Evolutionary conservation across 768 basidiomycete species (phyloP), one percentile per base, ranked within the genome.

Genomic region (Lactifluus pinguis): DNA sequence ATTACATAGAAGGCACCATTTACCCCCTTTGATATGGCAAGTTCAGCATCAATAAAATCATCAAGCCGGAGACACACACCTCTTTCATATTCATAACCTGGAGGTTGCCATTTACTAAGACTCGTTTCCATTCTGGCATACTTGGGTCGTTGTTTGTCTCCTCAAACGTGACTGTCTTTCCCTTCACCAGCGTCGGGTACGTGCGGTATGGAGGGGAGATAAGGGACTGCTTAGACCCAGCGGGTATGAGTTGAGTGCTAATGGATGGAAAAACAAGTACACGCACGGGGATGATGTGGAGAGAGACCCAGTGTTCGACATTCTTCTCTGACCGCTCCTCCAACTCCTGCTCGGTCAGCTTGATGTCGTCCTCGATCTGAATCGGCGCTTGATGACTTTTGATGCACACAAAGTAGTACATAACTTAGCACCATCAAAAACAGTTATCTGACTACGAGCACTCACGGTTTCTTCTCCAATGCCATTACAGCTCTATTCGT

Each of bases 401-500:
- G 19, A 48, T 8, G 36, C 41, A 11, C 34, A 21, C 21, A 15
- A 44, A 47, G 29, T 36, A 34, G 41, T 29, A 32, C 19, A 51
- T 10, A 49, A 30, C 19, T 61, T 25, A 47, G 49, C 10, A 21
- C 38, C 42, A 10, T 39, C 15, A 3, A 36, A 36, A 21, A 9
- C 25, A 29, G 10, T 14, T 3, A 19, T 15, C 9, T 3, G 10
- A 19, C 3, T 17, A 6, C 25, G 34, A 34, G 34, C 6, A 77
- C 88, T 74, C 73, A 94, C 89, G 92, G 92, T 73, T 94, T 93
- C 68, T 83, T 75, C 3, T 83, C 71, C 55, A 93, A 74, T 4
- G 85, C 84, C 82, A 92, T 90, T 15, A 94, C 83, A 9, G 91
- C 92, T 71, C 86, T 89, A 72, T 95, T 94, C 29, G 87, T 89